A percentile compares a stretch with the other conserved stretches of the same genome.
Evolutionary conservation across 805 yeast genomes (phyloP).

Genomic region (Starmerella ratchasimensis): DNA sequence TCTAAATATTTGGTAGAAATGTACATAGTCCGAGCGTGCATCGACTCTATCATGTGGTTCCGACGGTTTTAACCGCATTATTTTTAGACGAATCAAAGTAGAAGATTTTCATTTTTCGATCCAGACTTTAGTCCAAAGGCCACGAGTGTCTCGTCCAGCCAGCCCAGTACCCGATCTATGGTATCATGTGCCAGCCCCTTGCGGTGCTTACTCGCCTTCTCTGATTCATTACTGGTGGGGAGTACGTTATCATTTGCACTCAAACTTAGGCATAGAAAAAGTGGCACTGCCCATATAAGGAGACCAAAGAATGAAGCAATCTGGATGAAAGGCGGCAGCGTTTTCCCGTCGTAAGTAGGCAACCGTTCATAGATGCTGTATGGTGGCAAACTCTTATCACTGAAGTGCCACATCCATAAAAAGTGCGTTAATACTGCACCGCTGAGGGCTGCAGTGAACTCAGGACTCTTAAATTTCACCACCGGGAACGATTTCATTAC

Average conservation of each 20-base stretch:
- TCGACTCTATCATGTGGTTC: no score
- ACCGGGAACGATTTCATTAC: conserved; percentile 75
- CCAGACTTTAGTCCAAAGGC: conserved; percentile 41
- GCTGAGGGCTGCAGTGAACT: conserved; percentile 55
- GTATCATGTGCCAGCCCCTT: conserved; percentile 17
- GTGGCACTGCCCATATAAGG: conserved; percentile 88
- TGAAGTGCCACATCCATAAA: conserved; percentile 79
- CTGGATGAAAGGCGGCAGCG: conserved; percentile 70
- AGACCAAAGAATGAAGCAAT: conserved; percentile 92
- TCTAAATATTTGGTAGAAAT: no score
- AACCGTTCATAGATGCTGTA: conserved; percentile 29
- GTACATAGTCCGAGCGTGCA: no score
- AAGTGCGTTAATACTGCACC: conserved; percentile 71
- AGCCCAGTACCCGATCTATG: conserved; percentile 23
- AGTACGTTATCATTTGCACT: conserved; percentile 83
- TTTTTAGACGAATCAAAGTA: no score
- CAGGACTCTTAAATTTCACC: conserved; percentile 57
- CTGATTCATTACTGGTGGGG: conserved; percentile 33
- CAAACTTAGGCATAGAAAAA: conserved; percentile 76
- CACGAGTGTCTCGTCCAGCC: conserved; percentile 34
- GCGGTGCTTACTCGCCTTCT: conserved; percentile 6
- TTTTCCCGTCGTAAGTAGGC: conserved; percentile 46
- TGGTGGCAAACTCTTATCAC: conserved; percentile 54
- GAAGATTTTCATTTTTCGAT: background rate
- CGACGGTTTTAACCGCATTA: no score